Evolutionary conservation across 148 eudicot species (phyloP), one percentile per base, ranked within the genome.

Genomic region (Beta vulgaris): DNA sequence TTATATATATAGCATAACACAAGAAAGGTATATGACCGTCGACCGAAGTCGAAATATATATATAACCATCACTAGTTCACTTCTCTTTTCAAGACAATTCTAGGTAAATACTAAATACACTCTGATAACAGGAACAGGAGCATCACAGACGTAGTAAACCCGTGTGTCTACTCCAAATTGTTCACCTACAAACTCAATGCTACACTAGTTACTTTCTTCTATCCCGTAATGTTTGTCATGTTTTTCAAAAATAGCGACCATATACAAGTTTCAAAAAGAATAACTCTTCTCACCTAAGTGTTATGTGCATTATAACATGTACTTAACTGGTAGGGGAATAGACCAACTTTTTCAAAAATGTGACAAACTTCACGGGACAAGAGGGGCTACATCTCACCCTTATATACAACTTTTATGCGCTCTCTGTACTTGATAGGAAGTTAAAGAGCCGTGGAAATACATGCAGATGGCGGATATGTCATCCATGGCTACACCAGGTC

Each of bases 401-500:
- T 29, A 73, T 18, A 16, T 19, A 3, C 18, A 19, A 31, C 26
- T 25, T 32, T 31, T 37, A 63, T 61, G 57, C 16, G 23, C 68
- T 3, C 7, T 42, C 32, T 55, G 26, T 28, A 12, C 66, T 26
- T 26, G 34, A 49, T 43, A 71, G 7, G 74, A 34, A 23, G 75
- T 49, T 10, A 81, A 60, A 58, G 82, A 34, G 54, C 39, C 62
- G 55, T 88, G 89, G 68, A 92, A 85, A 81, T 84, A 92, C 75
- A 92, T 84, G 75, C 97, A 92, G 59, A 92, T 78, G 25, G 83
- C 94, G 46, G 97, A 88, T 63, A 92, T 92, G 72, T 92, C 94
- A 49, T 92, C 97, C 79, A 86, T 76, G 10, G 90, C 90, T 25
- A 79, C 37, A 29, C 82, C 83, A 19, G 84, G 82, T 48, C 85